Percentiles rank a stretch among this genome's conserved stretches.
phyloP scores from a whole-genome alignment of 345 rosid genomes.

The Murraya paniculata region DNA sequence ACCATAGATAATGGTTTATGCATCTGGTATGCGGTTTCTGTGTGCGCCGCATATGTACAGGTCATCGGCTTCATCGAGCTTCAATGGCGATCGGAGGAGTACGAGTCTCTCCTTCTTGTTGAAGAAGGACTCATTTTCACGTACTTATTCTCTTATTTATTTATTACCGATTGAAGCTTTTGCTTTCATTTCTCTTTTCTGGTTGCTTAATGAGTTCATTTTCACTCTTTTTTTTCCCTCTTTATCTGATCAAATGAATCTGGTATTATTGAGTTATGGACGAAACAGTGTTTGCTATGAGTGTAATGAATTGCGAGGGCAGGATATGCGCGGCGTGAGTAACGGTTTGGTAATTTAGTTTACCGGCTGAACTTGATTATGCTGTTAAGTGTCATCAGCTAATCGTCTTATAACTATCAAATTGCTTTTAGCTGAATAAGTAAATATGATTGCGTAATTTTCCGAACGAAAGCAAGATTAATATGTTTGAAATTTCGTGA shows the following conservation, averaged over 20 bases:
- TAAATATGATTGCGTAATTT: neutral
- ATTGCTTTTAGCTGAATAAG: neutral
- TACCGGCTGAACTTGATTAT: neutral
- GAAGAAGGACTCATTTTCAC: constrained; percentile 50
- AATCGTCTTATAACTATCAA: constrained; percentile 2
- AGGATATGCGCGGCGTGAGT: too few relatives aligned
- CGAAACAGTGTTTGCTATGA: neutral
- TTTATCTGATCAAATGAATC: neutral
- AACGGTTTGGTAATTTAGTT: too few relatives aligned
- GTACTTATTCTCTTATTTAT: constrained; percentile 31
- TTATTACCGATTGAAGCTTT: neutral
- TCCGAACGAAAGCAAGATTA: neutral
- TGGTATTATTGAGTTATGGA: neutral
- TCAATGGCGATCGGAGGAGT: constrained; percentile 51
- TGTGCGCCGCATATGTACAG: constrained; percentile 35
- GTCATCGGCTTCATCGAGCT: constrained; percentile 35
- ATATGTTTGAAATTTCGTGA: neutral
- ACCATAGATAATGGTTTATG: constrained; percentile 46
- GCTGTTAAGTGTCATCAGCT: neutral
- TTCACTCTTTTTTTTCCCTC: neutral
- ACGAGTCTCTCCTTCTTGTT: constrained; percentile 38
- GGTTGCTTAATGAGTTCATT: neutral
- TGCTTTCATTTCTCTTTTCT: neutral
- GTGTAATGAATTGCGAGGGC: neutral
- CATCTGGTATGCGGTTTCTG: constrained; percentile 58